A percentile compares a stretch with the other conserved stretches of the same genome.
Evolutionary conservation across 495 filamentous ascomycete genomes (phyloP).

Genomic region (Daldinia concentrica): DNA sequence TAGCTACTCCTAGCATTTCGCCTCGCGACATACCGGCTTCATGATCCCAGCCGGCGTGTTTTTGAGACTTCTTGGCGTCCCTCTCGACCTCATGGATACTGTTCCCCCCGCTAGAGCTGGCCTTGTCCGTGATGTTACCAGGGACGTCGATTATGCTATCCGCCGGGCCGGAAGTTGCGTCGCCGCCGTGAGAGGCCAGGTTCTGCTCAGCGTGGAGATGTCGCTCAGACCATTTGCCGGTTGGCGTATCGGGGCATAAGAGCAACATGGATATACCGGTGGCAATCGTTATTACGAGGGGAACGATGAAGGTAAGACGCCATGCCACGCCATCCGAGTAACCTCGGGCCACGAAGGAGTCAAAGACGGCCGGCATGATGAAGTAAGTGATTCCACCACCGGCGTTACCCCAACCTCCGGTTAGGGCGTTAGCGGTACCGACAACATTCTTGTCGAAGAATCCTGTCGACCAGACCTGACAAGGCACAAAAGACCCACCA

Average conservation of each 20-base stretch:
- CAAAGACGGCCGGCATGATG: constrained; percentile 91
- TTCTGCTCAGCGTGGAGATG: constrained; percentile 60
- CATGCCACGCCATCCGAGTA: constrained; percentile 75
- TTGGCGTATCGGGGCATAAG: constrained; percentile 84
- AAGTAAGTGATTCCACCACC: constrained; percentile 91
- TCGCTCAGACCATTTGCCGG: constrained; percentile 82
- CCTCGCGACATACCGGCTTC: constrained; percentile 64
- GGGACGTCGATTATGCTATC: constrained; percentile 58
- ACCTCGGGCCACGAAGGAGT: constrained; percentile 74
- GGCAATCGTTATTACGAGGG: constrained; percentile 76
- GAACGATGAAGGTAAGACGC: constrained; percentile 85
- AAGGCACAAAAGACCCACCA: constrained; percentile 90
- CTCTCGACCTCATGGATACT: constrained; percentile 49
- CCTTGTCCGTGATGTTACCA: constrained; percentile 67
- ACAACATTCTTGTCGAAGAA: constrained; percentile 98
- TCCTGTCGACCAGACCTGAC: constrained; percentile 94
- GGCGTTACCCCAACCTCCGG: constrained; percentile 87
- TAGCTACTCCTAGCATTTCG: constrained; percentile 65
- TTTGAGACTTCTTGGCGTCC: constrained; percentile 43
- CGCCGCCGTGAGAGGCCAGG: constrained; percentile 53
- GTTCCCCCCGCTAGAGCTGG: constrained; percentile 45
- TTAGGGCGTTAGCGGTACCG: constrained; percentile 87
- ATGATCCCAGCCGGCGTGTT: constrained; percentile 51
- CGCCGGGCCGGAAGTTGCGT: constrained; percentile 29
- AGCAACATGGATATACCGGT: constrained; percentile 75